Conservation (phyloP, 2,329 filamentous ascomycete genomes). For the Ophiobolus disseminans region DNA sequence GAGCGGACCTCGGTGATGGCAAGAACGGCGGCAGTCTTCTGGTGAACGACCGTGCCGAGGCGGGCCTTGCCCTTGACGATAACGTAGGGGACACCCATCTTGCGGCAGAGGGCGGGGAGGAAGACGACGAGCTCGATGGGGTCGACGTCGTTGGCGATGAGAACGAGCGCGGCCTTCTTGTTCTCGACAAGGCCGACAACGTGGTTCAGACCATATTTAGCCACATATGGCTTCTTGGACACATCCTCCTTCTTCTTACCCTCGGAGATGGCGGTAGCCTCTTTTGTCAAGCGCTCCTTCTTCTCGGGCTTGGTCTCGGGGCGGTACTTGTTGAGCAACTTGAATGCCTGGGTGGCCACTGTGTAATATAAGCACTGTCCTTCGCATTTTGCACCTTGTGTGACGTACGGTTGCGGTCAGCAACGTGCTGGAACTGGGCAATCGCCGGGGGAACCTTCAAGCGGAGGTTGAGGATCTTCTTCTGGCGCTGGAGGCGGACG, state of each 20-base stretch:
- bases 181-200: conserved; percentile 71
- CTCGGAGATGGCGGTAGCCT: conserved; percentile 96
- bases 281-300: conserved; percentile 98
- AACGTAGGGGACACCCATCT: conserved; percentile 98
- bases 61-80: conserved; percentile 99
- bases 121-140: conserved; percentile 99
- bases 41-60: conserved; percentile 98
- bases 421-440: conserved; percentile 95
- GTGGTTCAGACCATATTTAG: conserved; percentile 99
- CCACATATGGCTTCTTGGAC: conserved; percentile 98
- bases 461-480: conserved; percentile 96
- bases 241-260: conserved; percentile 99
- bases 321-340: conserved; percentile 99
- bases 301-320: conserved; percentile 99
- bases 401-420: conserved; percentile 56
- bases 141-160: conserved; percentile 99
- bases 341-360: conserved; percentile 92
- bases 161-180: conserved; percentile 98
- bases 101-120: conserved; percentile 98
- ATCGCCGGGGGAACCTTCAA: conserved; percentile 98
- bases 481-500: conserved; percentile 93
- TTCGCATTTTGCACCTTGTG: conserved; percentile 67
- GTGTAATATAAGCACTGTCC: conserved; percentile 62
- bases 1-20: conserved; percentile 95
- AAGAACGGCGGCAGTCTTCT: conserved; percentile 98